phyloP scores from a whole-genome alignment of 768 basidiomycete genomes.

The Pholiota microspora region DNA sequence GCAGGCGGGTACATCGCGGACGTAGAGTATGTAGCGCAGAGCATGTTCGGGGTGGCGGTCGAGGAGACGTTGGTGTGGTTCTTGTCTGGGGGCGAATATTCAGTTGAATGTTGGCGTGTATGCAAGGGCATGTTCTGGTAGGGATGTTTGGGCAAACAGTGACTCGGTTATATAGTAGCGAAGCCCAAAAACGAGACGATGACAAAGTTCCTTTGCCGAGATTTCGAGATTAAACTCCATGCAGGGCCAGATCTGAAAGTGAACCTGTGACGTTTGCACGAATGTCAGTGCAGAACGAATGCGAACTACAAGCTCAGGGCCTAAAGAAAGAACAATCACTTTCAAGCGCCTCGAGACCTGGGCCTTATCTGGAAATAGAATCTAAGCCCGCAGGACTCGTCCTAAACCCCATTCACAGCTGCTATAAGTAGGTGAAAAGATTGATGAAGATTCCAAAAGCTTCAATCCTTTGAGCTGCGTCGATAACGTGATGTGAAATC shows the following conservation, averaged over 20 bases:
- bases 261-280: slow-evolving; percentile 19
- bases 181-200: slow-evolving; percentile 15
- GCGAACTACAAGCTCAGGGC: slow-evolving; percentile 17
- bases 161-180: slow-evolving; percentile 24
- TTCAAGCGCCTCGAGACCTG: slow-evolving; percentile 21
- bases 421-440: slow-evolving; percentile 11
- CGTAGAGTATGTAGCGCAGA: slow-evolving; percentile 17
- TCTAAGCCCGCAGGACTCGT: slow-evolving; percentile 20
- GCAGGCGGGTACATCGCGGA: slow-evolving; percentile 13
- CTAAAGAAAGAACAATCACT: slow-evolving; percentile 13
- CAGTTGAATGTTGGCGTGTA: slow-evolving; percentile 17
- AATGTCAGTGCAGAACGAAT: slow-evolving; percentile 14
- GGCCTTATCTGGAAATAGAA: slow-evolving; percentile 18
- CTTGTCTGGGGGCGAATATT: slow-evolving; percentile 14
- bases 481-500: slow-evolving; percentile 22
- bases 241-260: slow-evolving; percentile 17
- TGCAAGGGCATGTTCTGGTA: slow-evolving; percentile 16
- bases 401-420: slow-evolving; percentile 19
- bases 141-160: slow-evolving; percentile 10
- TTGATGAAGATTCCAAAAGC: slow-evolving; percentile 23
- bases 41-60: slow-evolving; percentile 7
- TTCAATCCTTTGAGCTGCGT: slow-evolving; percentile 13
- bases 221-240: slow-evolving; percentile 20
- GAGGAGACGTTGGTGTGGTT: slow-evolving; percentile 7
- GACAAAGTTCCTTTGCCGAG: slow-evolving; percentile 15